Percentiles rank a stretch among this genome's conserved stretches.
Conservation (phyloP, 1,284 basidiomycete species). For the Rhodotorula sp. region DNA sequence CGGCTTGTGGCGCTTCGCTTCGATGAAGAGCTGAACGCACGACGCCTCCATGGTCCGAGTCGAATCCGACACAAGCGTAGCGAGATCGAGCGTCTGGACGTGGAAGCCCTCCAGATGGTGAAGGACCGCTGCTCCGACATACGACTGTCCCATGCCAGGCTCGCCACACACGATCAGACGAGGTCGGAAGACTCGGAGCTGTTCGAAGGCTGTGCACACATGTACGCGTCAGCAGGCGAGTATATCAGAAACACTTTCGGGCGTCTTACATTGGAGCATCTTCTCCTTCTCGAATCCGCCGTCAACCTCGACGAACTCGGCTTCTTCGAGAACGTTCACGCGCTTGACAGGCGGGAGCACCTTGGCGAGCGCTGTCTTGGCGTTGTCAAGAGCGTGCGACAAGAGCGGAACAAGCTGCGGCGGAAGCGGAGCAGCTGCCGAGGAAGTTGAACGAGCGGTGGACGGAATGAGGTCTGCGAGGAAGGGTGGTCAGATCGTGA, state of each 20-base stretch:
- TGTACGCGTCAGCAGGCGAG: neutral
- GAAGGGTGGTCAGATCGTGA: neutral
- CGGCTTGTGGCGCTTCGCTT: slow-evolving; percentile 96
- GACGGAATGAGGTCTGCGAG: slow-evolving; percentile 82
- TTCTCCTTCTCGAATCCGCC: slow-evolving; percentile 57
- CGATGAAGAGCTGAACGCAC: slow-evolving; percentile 93
- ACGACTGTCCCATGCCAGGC: slow-evolving; percentile 83
- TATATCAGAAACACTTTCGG: too few species aligned
- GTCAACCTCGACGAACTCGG: slow-evolving; percentile 68
- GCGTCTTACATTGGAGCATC: slow-evolving; percentile 71
- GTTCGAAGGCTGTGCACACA: slow-evolving; percentile 72
- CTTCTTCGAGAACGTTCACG: slow-evolving; percentile 73
- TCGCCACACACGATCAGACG: slow-evolving; percentile 80
- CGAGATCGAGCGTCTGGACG: slow-evolving; percentile 88
- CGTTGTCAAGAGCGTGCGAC: slow-evolving; percentile 63
- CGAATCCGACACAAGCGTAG: slow-evolving; percentile 83
- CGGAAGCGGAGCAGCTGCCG: slow-evolving; percentile 79
- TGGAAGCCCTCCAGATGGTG: slow-evolving; percentile 96
- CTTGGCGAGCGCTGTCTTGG: slow-evolving; percentile 63
- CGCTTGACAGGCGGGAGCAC: slow-evolving; percentile 50
- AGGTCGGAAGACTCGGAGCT: slow-evolving; percentile 84
- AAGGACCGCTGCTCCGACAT: slow-evolving; percentile 83
- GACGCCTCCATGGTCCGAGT: slow-evolving; percentile 85
- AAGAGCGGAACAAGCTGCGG: slow-evolving; percentile 81
- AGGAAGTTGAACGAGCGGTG: slow-evolving; percentile 83